Conservation (phyloP, 495 filamentous ascomycete genomes). For the Penicillium coffeae region DNA sequence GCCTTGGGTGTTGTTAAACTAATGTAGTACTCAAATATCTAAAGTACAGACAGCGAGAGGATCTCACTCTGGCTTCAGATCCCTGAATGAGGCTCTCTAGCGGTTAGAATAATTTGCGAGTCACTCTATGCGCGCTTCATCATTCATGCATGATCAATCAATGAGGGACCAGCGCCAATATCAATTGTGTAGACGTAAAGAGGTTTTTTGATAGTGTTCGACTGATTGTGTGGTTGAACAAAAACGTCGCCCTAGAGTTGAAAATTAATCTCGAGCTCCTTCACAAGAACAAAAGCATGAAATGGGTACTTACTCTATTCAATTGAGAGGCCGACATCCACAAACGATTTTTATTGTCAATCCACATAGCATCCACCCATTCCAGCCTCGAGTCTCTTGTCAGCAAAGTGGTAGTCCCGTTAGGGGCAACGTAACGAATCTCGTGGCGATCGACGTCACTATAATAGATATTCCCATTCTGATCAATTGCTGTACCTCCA, state of each 20-base stretch:
- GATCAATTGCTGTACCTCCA: slow-evolving; percentile 5
- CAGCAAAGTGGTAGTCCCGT: slow-evolving; percentile 3
- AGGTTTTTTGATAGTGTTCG: background rate
- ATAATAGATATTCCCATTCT: slow-evolving; percentile 3
- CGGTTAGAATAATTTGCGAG: too few species aligned
- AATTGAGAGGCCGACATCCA: slow-evolving; percentile 5
- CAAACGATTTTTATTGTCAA: slow-evolving; percentile 1
- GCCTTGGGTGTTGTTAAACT: too few species aligned
- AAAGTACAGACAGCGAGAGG: too few species aligned
- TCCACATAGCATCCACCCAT: slow-evolving; percentile 8
- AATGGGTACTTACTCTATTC: background rate
- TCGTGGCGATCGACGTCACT: slow-evolving; percentile 6
- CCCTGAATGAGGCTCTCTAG: too few species aligned
- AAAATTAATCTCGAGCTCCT: background rate
- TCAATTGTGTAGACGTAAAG: slow-evolving; percentile 5
- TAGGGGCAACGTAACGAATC: background rate
- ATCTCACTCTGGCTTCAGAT: too few species aligned
- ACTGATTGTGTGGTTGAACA: background rate
- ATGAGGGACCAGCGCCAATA: background rate
- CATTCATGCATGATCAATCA: slow-evolving; percentile 2
- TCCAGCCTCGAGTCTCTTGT: background rate
- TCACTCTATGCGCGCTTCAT: too few species aligned
- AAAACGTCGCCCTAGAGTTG: background rate
- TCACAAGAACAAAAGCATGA: background rate
- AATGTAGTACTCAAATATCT: too few species aligned